Conservation (phyloP, 129 eudicot species). For the Helianthus annuus region HanXRQr2.0-SUNRISE NC_035445.2:92859413-92859912, state of each 20-base stretch:
- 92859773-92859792: slow-evolving; percentile 11
- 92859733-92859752: background rate
- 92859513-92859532: slow-evolving; percentile 4
- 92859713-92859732: background rate
- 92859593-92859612: no score
- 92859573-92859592: no score
- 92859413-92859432: slow-evolving; percentile 17
- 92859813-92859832: background rate
- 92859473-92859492: slow-evolving; percentile 35
- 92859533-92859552: background rate
- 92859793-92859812: background rate
- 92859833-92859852: background rate
- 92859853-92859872: background rate
- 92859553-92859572: no score
- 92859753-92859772: slow-evolving; percentile 4
- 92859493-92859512: slow-evolving; percentile 26
- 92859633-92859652: background rate
- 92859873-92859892: slow-evolving; percentile 8
- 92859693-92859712: slow-evolving; percentile 19
- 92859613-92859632: slow-evolving; percentile 20
- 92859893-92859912: slow-evolving; percentile 6
- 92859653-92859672: slow-evolving; percentile 11
- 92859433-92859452: slow-evolving; percentile 24
- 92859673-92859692: slow-evolving; percentile 24
- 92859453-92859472: slow-evolving; percentile 6